Evolutionary conservation across 352 stramenopile genomes (phyloP).

Genomic region (Globisporangium echinulatum): DNA sequence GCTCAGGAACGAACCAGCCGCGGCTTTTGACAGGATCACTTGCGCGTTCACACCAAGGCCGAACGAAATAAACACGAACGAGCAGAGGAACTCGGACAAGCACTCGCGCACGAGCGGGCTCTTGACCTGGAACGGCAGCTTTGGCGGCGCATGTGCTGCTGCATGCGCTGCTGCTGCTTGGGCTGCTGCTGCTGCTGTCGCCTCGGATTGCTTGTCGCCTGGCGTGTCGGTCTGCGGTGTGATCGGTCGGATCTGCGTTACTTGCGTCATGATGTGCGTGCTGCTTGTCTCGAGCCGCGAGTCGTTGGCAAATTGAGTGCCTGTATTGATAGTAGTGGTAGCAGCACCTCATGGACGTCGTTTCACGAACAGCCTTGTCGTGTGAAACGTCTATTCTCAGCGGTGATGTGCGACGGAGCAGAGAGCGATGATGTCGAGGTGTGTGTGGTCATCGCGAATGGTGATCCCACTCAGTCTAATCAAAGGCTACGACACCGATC

Average conservation of each 20-base stretch:
- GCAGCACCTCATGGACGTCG: not conserved
- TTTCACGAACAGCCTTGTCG: too few relatives aligned
- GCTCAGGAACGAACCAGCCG: conserved; percentile 14
- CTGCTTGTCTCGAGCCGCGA: not conserved
- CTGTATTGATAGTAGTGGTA: not conserved
- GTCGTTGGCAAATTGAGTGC: too few relatives aligned
- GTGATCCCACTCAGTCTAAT: too few relatives aligned
- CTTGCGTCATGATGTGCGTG: conserved; percentile 1
- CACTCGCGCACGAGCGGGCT: conserved; percentile 28
- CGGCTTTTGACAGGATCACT: conserved; percentile 16
- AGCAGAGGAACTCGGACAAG: conserved; percentile 30
- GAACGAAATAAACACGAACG: conserved; percentile 26
- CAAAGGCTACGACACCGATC: too few relatives aligned
- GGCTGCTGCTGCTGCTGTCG: not conserved
- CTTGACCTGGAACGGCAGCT: conserved; percentile 18
- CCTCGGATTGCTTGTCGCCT: not conserved
- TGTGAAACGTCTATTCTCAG: too few relatives aligned
- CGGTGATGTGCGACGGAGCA: too few relatives aligned
- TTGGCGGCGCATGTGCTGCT: not conserved
- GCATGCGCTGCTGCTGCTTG: too few relatives aligned
- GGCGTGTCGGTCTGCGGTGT: not conserved
- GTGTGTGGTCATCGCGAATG: too few relatives aligned
- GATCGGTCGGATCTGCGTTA: conserved; percentile 3
- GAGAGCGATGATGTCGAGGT: too few relatives aligned
- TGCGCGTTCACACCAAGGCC: conserved; percentile 23